Evolutionary conservation across 2,329 filamentous ascomycete species (phyloP).

Genomic region (Curvularia spicifera): DNA sequence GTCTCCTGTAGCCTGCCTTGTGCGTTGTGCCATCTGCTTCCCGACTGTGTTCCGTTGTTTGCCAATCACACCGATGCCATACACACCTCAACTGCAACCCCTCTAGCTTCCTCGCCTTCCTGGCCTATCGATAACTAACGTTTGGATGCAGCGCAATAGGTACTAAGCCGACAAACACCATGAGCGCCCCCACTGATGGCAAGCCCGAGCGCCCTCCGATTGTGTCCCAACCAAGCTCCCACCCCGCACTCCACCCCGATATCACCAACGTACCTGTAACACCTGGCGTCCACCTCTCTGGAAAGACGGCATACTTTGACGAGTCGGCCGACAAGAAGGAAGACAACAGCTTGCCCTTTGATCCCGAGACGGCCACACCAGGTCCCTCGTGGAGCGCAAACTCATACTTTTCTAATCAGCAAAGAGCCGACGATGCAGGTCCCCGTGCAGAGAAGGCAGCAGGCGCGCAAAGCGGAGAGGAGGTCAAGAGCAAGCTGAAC

Average conservation of each 20-base stretch:
- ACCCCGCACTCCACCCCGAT: constrained; percentile 51
- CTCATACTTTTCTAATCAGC: constrained; percentile 44
- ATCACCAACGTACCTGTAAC: constrained; percentile 53
- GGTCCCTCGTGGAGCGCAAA: constrained; percentile 48
- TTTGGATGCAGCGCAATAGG: constrained; percentile 34
- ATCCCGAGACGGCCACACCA: constrained; percentile 39
- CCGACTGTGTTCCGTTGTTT: constrained; percentile 9
- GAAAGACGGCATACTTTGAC: constrained; percentile 49
- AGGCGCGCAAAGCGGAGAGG: constrained; percentile 56
- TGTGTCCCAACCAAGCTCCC: constrained; percentile 36
- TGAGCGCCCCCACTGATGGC: constrained; percentile 36
- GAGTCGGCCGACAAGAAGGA: constrained; percentile 20
- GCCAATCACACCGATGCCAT: constrained; percentile 11
- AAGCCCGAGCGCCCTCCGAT: constrained; percentile 28
- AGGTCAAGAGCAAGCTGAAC: constrained; percentile 62
- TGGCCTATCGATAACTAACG: constrained; percentile 20
- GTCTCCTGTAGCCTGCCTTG: background rate
- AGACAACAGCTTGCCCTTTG: constrained; percentile 34
- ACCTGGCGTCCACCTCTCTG: constrained; percentile 48
- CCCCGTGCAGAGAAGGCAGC: constrained; percentile 53
- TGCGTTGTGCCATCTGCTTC: constrained; percentile 1
- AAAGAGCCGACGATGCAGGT: constrained; percentile 24
- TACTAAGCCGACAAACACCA: constrained; percentile 22
- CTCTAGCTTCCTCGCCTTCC: constrained; percentile 8
- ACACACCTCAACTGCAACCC: background rate